phyloP scores from a whole-genome alignment of 2,329 filamentous ascomycete genomes.

The Ploettnerulaceae sp. region DNA sequence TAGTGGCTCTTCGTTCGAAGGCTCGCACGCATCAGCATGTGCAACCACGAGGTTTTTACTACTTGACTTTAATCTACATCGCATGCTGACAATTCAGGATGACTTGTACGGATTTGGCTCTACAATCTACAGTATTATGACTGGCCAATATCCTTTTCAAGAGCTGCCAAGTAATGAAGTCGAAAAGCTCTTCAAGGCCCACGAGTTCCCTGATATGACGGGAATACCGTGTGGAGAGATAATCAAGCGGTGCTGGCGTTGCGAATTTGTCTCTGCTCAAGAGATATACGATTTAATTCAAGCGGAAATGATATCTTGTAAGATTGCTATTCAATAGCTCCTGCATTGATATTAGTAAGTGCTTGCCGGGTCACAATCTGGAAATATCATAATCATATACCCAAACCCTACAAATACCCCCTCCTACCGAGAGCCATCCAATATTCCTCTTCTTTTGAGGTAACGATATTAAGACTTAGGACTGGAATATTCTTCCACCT shows the following conservation, averaged over 20 bases:
- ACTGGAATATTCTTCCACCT: no score
- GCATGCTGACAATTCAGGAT: constrained; percentile 27
- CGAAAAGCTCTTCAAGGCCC: constrained; percentile 25
- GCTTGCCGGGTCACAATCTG: no score
- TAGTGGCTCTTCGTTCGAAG: no score
- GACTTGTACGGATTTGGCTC: constrained; percentile 37
- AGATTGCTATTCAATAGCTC: no score
- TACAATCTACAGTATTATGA: constrained; percentile 36
- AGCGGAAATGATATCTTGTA: no score
- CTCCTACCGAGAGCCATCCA: no score
- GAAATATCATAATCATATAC: no score
- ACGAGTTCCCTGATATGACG: constrained; percentile 31
- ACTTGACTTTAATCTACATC: constrained; percentile 27
- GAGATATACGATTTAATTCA: constrained; percentile 5
- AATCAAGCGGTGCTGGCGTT: constrained; percentile 33
- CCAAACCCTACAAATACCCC: no score
- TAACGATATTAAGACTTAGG: no score
- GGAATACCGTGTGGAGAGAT: constrained; percentile 27
- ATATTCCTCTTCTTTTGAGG: no score
- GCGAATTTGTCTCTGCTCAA: constrained; percentile 10
- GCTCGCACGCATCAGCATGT: no score
- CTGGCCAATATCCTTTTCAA: constrained; percentile 32
- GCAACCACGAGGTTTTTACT: constrained; percentile 28
- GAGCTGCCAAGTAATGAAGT: constrained; percentile 32
- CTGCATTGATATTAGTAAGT: no score